These are phyloP conservation scores for Proliferodiscus dingleyae DNA, from an alignment of 2,329 filamentous ascomycete genomes.

Conservation along the genomic window DNA sequence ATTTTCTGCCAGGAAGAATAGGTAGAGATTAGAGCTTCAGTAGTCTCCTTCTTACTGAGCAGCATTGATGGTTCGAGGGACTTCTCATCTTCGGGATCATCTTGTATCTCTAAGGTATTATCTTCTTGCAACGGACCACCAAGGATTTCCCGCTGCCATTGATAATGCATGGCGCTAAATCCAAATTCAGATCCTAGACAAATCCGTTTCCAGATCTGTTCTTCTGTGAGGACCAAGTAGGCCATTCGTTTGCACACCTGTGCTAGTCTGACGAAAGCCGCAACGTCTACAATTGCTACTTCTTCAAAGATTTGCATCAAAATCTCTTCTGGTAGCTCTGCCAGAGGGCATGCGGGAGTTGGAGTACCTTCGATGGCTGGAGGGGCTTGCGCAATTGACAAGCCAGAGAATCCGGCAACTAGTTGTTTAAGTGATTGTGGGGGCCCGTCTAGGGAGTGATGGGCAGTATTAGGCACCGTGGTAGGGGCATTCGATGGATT, in stretches of 20 bases:
- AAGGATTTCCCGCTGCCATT: conserved; percentile 59
- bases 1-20: conserved; percentile 60
- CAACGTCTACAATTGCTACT: conserved; percentile 69
- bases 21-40: conserved; percentile 32
- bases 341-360: conserved; percentile 74
- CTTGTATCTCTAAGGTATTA: background rate
- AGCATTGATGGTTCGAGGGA: background rate
- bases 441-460: conserved; percentile 51
- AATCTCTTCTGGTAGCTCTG: conserved; percentile 75
- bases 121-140: conserved; percentile 46
- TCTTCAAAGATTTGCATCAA: conserved; percentile 72
- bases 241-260: conserved; percentile 84
- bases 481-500: conserved; percentile 44
- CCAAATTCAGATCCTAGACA: conserved; percentile 68
- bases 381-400: conserved; percentile 63
- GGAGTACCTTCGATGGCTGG: conserved; percentile 68
- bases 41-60: conserved; percentile 17
- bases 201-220: conserved; percentile 78
- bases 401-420: conserved; percentile 66
- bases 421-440: conserved; percentile 60
- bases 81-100: conserved; percentile 8
- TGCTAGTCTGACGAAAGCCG: conserved; percentile 68
- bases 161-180: conserved; percentile 78
- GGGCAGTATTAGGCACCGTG: conserved; percentile 49
- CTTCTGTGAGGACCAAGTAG: conserved; percentile 77